These are phyloP conservation scores for Sarocladium strictum DNA, from an alignment of 2,329 filamentous ascomycete species.

Conservation along the genomic window DNA sequence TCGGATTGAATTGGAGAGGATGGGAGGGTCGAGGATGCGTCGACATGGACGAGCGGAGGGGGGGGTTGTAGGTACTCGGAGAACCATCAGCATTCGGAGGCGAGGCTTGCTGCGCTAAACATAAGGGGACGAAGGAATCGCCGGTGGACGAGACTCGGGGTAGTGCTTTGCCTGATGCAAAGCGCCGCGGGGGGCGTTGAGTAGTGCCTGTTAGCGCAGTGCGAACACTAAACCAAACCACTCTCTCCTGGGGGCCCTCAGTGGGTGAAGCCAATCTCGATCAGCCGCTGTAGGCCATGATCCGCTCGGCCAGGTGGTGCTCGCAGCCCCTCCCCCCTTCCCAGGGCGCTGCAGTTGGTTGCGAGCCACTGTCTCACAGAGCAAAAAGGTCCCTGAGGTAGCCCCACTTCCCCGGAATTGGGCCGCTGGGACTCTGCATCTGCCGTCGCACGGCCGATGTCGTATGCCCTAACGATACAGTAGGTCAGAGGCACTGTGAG, in stretches of 20 bases:
- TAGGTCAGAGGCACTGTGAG: neutral
- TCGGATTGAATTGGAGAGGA: neutral
- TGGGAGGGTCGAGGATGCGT: neutral
- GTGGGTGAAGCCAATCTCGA: too few relatives aligned
- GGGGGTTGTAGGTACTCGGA: too few relatives aligned
- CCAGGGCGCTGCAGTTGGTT: slow-evolving; percentile 26
- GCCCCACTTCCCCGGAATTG: slow-evolving; percentile 6
- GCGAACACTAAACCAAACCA: too few relatives aligned
- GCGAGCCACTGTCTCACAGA: neutral
- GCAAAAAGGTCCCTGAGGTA: neutral
- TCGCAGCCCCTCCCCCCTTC: slow-evolving; percentile 61
- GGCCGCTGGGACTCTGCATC: neutral
- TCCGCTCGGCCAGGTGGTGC: too few relatives aligned
- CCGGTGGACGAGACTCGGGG: too few relatives aligned
- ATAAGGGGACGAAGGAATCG: too few relatives aligned
- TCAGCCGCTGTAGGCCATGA: too few relatives aligned
- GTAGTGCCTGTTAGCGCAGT: too few relatives aligned
- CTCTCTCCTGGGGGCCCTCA: too few relatives aligned
- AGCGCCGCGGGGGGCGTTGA: too few relatives aligned
- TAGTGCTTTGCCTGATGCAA: too few relatives aligned
- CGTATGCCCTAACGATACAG: neutral
- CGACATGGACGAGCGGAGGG: neutral
- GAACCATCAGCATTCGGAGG: neutral
- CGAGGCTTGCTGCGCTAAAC: too few relatives aligned
- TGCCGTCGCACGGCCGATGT: neutral